Conservation (phyloP, 1,284 basidiomycete genomes). For the Trametes polyzona region DNA sequence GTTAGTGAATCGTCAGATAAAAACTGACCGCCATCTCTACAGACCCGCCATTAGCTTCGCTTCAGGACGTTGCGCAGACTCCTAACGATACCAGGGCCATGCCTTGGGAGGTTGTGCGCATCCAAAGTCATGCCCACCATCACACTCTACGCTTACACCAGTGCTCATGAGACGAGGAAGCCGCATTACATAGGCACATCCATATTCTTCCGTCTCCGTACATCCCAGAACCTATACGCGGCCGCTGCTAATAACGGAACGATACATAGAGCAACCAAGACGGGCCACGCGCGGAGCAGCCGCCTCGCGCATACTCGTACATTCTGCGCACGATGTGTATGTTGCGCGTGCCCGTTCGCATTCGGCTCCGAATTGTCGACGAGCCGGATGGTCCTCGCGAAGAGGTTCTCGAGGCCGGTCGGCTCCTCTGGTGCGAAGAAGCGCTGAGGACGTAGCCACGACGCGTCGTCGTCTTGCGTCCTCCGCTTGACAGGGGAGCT, state of each 20-base stretch:
- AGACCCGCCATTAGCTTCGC: conserved; percentile 15
- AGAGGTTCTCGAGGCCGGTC: conserved; percentile 76
- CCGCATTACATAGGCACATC: conserved; percentile 1
- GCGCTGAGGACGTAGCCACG: conserved; percentile 66
- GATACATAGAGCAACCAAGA: conserved; percentile 14
- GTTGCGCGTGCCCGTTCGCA: conserved; percentile 3
- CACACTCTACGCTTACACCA: not conserved
- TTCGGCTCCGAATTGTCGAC: conserved; percentile 28
- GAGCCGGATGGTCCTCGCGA: conserved; percentile 57
- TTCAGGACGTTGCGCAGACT: not conserved
- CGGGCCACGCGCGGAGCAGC: conserved; percentile 14
- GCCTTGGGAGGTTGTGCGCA: not conserved
- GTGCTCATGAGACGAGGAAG: not conserved
- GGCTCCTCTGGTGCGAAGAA: conserved; percentile 78
- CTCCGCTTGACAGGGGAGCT: conserved; percentile 50
- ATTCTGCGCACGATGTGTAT: not conserved
- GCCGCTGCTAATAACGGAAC: conserved; percentile 16
- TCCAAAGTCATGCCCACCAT: too few relatives aligned
- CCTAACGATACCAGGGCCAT: too few relatives aligned
- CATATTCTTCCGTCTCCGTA: conserved; percentile 6
- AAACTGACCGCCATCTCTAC: not conserved
- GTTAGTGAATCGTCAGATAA: too few relatives aligned
- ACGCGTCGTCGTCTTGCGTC: conserved; percentile 40
- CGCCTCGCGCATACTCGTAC: not conserved
- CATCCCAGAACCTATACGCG: conserved; percentile 23